These are phyloP conservation scores for Eucalyptus paniculata DNA, from an alignment of 345 rosid species.

Conservation along the genomic window DNA sequence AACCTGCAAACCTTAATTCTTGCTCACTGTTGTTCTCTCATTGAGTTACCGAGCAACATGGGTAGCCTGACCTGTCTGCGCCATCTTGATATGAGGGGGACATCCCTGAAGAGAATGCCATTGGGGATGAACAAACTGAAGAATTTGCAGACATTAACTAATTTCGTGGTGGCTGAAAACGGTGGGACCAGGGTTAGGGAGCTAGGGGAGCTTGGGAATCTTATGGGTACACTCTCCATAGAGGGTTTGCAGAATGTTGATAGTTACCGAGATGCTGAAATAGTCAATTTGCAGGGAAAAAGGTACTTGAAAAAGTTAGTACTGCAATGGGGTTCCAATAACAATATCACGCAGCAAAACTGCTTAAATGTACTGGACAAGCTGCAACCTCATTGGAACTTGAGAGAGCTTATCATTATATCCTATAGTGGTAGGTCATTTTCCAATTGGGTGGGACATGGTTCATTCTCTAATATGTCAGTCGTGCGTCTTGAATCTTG, in stretches of 20 bases:
- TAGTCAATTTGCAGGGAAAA: conserved; percentile 3
- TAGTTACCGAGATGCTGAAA: not conserved
- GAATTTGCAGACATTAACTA: not conserved
- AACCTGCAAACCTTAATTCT: conserved; percentile 9
- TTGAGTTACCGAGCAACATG: not conserved
- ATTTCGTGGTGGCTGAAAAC: conserved; percentile 2
- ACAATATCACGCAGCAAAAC: not conserved
- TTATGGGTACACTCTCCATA: conserved; percentile 6
- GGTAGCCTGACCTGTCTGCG: not conserved
- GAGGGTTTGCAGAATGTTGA: not conserved
- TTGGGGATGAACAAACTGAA: not conserved
- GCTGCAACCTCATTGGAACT: conserved; percentile 23
- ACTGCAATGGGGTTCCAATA: conserved; percentile 10
- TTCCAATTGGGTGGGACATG: conserved; percentile 24
- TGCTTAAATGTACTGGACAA: conserved; percentile 11
- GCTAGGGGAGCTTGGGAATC: conserved; percentile 1
- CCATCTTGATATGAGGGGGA: conserved; percentile 4
- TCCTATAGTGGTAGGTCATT: conserved; percentile 15
- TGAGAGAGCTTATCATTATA: conserved; percentile 12
- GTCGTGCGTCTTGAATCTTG: conserved; percentile 10
- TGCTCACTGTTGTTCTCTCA: not conserved
- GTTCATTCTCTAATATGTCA: conserved; percentile 4
- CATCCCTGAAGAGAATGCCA: conserved; percentile 5
- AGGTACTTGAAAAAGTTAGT: conserved; percentile 7
- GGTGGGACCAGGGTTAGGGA: not conserved